Evolutionary conservation across 352 stramenopile genomes (phyloP).

Genomic region (Phytophthora ramorum): DNA sequence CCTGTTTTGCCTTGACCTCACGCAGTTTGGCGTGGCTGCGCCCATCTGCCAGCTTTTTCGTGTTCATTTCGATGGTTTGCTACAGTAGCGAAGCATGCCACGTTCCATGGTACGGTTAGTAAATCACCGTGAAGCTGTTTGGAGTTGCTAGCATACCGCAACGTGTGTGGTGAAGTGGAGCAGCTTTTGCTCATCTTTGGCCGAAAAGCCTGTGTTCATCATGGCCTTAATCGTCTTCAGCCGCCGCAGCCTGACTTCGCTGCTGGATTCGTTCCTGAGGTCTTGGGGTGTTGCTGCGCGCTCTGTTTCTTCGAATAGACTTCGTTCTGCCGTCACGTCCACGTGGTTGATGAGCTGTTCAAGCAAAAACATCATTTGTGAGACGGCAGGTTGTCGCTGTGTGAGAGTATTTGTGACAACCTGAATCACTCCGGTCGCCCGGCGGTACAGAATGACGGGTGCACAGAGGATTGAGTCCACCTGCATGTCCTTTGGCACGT

Average conservation of each 20-base stretch:
- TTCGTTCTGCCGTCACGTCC: constrained; percentile 28
- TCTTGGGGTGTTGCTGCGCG: constrained; percentile 24
- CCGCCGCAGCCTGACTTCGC: constrained; percentile 50
- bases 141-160: constrained; percentile 30
- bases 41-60: constrained; percentile 41
- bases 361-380: constrained; percentile 1
- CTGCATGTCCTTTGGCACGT: constrained; percentile 54
- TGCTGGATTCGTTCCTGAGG: constrained; percentile 30
- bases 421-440: constrained; percentile 65
- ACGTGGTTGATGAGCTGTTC: constrained; percentile 61
- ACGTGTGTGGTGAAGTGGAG: constrained; percentile 70
- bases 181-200: constrained; percentile 72
- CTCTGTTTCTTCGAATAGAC: constrained; percentile 1
- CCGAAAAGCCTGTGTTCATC: constrained; percentile 47
- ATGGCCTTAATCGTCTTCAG: constrained; percentile 37
- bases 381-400: not conserved
- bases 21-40: constrained; percentile 50
- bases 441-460: constrained; percentile 60
- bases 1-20: constrained; percentile 53
- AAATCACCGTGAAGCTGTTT: not conserved
- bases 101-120: constrained; percentile 2
- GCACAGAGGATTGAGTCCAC: constrained; percentile 69
- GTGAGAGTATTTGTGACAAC: constrained; percentile 15
- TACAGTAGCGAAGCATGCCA: constrained; percentile 7
- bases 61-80: constrained; percentile 60